Percentiles rank a stretch among this genome's conserved stretches.
Evolutionary conservation across 139 green algal species (phyloP).

Genomic region (Chlamydomonas sp.): DNA sequence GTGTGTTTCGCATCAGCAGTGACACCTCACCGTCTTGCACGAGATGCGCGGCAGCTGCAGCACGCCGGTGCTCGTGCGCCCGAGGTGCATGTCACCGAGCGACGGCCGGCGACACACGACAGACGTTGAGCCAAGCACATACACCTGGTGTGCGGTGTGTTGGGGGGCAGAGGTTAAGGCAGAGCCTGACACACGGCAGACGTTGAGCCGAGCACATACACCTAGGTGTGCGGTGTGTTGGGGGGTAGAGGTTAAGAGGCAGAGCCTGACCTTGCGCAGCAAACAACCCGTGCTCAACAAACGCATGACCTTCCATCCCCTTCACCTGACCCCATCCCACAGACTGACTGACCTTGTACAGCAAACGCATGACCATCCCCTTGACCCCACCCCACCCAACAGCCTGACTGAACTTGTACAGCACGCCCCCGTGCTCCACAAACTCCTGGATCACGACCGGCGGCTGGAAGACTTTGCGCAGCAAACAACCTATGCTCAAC

Average conservation of each 20-base stretch:
- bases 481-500: no score
- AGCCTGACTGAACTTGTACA: constrained; percentile 70
- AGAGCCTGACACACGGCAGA: constrained; percentile 39
- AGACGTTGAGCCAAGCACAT: constrained; percentile 49
- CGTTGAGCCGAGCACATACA: constrained; percentile 56
- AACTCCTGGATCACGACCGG: constrained; percentile 75
- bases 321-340: no score
- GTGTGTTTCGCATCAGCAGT: not conserved
- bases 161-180: no score
- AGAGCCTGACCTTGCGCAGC: constrained; percentile 35
- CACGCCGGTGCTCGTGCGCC: constrained; percentile 22
- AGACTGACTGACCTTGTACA: constrained; percentile 70
- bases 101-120: constrained; percentile 40
- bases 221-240: no score
- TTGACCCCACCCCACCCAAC: no score
- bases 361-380: no score
- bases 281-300: no score
- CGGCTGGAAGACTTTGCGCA: constrained; percentile 37
- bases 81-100: constrained; percentile 39
- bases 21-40: constrained; percentile 25
- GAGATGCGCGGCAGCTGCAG: constrained; percentile 44
- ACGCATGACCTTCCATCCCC: no score
- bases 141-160: no score
- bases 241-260: no score
- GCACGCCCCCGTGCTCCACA: constrained; percentile 68